Evolutionary conservation across 768 basidiomycete genomes (phyloP).

Genomic region (Termitomyces heimii): DNA sequence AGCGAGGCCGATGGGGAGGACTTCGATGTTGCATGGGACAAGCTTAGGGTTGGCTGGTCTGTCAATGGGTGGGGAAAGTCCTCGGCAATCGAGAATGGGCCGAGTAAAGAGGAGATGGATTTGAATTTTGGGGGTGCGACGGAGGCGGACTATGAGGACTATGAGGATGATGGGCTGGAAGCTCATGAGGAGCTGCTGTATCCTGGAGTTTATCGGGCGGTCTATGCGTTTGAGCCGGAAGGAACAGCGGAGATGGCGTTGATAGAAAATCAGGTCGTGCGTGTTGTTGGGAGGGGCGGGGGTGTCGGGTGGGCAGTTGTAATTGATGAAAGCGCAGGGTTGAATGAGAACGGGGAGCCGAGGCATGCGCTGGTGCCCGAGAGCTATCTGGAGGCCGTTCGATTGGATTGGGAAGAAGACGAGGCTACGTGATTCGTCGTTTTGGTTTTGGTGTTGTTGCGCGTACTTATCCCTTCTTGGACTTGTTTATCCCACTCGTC

Average conservation of each 20-base stretch:
- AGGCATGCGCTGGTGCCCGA: slow-evolving; percentile 74
- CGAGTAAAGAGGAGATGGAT: slow-evolving; percentile 38
- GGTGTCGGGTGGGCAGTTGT: slow-evolving; percentile 82
- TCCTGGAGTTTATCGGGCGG: slow-evolving; percentile 71
- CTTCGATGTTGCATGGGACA: slow-evolving; percentile 23
- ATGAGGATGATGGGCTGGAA: slow-evolving; percentile 21
- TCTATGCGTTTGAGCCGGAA: slow-evolving; percentile 77
- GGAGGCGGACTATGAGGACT: slow-evolving; percentile 13
- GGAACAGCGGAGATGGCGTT: slow-evolving; percentile 80
- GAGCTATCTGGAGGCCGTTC: slow-evolving; percentile 62
- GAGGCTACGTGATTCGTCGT: not conserved
- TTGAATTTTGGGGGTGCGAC: slow-evolving; percentile 34
- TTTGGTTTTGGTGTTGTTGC: not conserved
- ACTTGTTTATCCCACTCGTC: not conserved
- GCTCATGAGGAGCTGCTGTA: slow-evolving; percentile 38
- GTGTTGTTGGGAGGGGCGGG: slow-evolving; percentile 68
- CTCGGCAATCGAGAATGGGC: slow-evolving; percentile 25
- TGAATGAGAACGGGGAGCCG: slow-evolving; percentile 11
- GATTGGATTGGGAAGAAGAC: slow-evolving; percentile 33
- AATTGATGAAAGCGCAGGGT: slow-evolving; percentile 25
- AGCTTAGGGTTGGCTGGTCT: slow-evolving; percentile 22
- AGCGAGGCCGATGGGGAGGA: slow-evolving; percentile 13
- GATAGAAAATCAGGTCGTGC: slow-evolving; percentile 70
- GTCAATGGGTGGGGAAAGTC: slow-evolving; percentile 8
- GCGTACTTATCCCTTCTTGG: not conserved